These are phyloP conservation scores for Jackrogersella multiformis DNA, from an alignment of 495 filamentous ascomycete genomes.

Conservation along the genomic window DNA sequence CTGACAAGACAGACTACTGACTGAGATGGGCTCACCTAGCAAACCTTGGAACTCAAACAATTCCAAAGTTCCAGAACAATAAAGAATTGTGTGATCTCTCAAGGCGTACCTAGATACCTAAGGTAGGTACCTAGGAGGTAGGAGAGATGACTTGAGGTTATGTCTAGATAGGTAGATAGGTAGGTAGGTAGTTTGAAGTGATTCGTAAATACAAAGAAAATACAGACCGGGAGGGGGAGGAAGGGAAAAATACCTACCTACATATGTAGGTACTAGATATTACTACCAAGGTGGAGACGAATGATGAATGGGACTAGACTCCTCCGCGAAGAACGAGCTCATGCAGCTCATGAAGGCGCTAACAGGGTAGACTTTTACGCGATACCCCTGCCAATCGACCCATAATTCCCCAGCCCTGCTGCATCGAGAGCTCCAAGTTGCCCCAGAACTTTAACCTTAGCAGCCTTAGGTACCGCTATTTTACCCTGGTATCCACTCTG, in stretches of 20 bases:
- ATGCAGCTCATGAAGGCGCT: no score
- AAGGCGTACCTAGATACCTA: no score
- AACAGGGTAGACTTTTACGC: slow-evolving; percentile 15
- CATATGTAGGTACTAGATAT: no score
- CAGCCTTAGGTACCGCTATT: not conserved
- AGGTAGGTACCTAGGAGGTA: no score
- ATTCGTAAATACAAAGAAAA: not conserved
- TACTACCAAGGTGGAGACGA: slow-evolving; percentile 10
- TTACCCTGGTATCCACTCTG: no score
- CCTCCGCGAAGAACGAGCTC: not conserved
- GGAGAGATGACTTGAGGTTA: not conserved
- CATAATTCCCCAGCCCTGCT: slow-evolving; percentile 16
- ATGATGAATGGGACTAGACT: not conserved
- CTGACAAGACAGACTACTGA: no score
- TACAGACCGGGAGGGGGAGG: not conserved
- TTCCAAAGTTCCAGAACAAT: no score
- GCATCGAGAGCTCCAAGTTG: no score
- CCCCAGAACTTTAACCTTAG: slow-evolving; percentile 5
- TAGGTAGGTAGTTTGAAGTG: not conserved
- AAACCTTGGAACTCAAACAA: no score
- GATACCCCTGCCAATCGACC: slow-evolving; percentile 5
- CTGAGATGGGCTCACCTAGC: slow-evolving; percentile 13
- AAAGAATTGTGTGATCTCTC: no score
- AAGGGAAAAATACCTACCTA: not conserved
- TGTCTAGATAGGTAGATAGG: not conserved